These are phyloP conservation scores for Penicillium dipodomyicola DNA, from an alignment of 495 filamentous ascomycete genomes.

Conservation along the genomic window DNA sequence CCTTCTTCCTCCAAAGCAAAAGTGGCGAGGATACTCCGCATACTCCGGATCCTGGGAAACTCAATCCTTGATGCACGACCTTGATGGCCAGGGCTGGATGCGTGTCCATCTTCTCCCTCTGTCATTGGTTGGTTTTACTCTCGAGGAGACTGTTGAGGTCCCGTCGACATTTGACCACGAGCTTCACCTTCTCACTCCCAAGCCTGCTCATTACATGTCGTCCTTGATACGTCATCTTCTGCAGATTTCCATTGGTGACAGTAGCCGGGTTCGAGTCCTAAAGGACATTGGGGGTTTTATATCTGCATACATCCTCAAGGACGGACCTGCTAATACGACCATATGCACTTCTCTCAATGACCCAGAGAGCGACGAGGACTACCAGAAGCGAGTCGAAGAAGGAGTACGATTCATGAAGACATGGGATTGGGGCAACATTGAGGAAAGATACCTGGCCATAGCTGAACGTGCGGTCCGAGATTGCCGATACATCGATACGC, in stretches of 20 bases:
- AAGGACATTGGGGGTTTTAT: too few species aligned
- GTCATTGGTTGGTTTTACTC: conserved; percentile 8
- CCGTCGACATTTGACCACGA: conserved; percentile 10
- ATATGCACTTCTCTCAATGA: background rate
- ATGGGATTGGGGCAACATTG: conserved; percentile 18
- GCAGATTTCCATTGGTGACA: background rate
- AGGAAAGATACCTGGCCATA: conserved; percentile 9
- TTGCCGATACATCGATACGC: conserved; percentile 5
- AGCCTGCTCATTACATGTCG: conserved; percentile 12
- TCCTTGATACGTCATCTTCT: conserved; percentile 12
- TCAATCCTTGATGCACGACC: background rate
- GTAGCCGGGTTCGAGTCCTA: too few species aligned
- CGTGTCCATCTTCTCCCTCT: conserved; percentile 1
- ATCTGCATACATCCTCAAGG: background rate
- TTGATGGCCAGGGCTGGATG: background rate
- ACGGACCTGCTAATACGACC: background rate
- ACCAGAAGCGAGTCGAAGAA: conserved; percentile 20
- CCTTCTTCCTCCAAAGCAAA: too few species aligned
- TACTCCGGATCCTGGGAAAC: too few species aligned
- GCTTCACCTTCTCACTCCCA: conserved; percentile 9
- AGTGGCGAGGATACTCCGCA: too few species aligned
- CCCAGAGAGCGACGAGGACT: conserved; percentile 18
- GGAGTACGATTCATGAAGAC: conserved; percentile 10
- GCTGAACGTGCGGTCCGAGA: conserved; percentile 18
- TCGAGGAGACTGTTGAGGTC: conserved; percentile 15